Base-by-base conservation (phyloP, 352 stramenopile genomes). In the Phytophthora rubi region DNA sequence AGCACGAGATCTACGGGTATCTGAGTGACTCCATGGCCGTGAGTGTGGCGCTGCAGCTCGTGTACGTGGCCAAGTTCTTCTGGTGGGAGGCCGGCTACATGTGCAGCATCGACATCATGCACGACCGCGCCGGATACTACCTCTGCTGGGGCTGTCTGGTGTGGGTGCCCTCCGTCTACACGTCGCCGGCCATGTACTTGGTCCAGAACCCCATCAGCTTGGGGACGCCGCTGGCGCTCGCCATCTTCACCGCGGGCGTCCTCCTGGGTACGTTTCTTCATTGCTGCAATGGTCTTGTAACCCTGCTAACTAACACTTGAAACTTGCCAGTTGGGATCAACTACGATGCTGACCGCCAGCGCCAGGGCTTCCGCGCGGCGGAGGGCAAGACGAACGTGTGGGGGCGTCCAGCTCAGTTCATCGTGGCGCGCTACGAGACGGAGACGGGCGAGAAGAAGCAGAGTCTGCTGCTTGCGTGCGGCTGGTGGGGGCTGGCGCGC, bases 11-110 rank as follows among this genome's bases (percentile, higher is more conserved):
- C 13, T 92, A 78, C 37, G 86, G 88, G 6, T 82, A 80, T 56
- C 33, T 97, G 16, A 91, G 93, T 62, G 88, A 97, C 80, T 97
- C 89, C 59, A 97, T 98, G 86, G 69, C 85, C 23, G 82, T 97
- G 48, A 94, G 88, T 60, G 93, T 96, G 6, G 76, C 64, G 4
- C 81, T 98, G 39, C 95, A 98, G 76, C 79, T 98, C 57, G 76
- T 98, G 55, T 99, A 99, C 83, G 80, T 99, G 12, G 89, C 88
- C 76, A 99, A 99, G 82, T 99, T 99, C 80, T 99, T 98, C 80
- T 91, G 92, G 75, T 99, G 96, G 94, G 93, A 98, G 77, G 87
- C 87, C 15, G 91, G 92, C 28, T 99, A 99, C 89, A 98, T 99
- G 94, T 95, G 95, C 76, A 98, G 86, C 57, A 99, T 99, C 79